These are phyloP conservation scores for Graphiopsis chlorocephala DNA, from an alignment of 2,329 filamentous ascomycete species.

Conservation along the genomic window DNA sequence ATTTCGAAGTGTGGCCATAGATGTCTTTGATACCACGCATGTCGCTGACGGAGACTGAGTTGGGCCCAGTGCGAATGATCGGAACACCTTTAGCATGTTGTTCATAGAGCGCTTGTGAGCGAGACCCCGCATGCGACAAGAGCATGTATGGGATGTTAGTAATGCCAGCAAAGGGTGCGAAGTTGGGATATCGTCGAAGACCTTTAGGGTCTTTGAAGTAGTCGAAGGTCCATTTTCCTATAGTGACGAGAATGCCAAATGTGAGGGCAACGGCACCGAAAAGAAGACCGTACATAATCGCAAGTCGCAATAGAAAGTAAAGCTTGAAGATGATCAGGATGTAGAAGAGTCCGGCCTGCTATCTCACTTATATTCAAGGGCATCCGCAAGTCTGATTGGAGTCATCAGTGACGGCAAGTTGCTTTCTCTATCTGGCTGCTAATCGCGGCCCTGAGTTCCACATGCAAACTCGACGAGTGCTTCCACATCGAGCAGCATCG, in stretches of 20 bases:
- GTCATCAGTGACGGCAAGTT: neutral
- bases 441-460: neutral
- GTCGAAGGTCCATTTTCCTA: slow-evolving; percentile 24
- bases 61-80: slow-evolving; percentile 48
- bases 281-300: slow-evolving; percentile 24
- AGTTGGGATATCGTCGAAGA: slow-evolving; percentile 48
- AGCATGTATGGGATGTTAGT: slow-evolving; percentile 46
- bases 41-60: slow-evolving; percentile 44
- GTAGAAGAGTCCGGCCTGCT: neutral
- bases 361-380: neutral
- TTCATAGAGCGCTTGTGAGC: slow-evolving; percentile 41
- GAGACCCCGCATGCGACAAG: slow-evolving; percentile 41
- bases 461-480: neutral
- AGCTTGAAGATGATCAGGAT: neutral
- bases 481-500: neutral
- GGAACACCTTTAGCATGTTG: slow-evolving; percentile 44
- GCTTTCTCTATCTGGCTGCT: neutral
- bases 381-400: neutral
- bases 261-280: slow-evolving; percentile 20
- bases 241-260: slow-evolving; percentile 16
- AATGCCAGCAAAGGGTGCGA: slow-evolving; percentile 45
- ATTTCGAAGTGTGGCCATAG: slow-evolving; percentile 38
- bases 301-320: neutral
- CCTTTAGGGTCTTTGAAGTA: slow-evolving; percentile 49
- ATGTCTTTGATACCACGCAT: slow-evolving; percentile 41